Percentiles rank a stretch among this genome's conserved stretches.
phyloP scores from a whole-genome alignment of 2,329 filamentous ascomycete species.

The Paecilomyces niveus region DNA sequence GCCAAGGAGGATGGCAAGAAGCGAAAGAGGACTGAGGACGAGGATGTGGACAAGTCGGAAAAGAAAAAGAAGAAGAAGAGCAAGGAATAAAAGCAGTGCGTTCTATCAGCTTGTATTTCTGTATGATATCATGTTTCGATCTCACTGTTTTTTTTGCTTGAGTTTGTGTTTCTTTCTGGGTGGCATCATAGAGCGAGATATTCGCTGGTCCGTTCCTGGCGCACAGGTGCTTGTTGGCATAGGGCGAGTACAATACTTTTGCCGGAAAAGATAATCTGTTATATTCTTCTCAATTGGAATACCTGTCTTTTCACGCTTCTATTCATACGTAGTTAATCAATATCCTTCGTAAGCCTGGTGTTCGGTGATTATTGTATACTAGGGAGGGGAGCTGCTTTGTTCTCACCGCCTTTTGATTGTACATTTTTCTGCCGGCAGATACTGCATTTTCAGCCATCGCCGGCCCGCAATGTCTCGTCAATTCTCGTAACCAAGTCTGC shows the following conservation, averaged over 20 bases:
- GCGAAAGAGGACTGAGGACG: conserved; percentile 55
- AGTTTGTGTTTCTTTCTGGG: conserved; percentile 22
- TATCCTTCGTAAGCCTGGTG: background rate
- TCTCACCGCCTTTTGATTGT: background rate
- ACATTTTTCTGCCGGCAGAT: background rate
- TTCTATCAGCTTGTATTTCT: conserved; percentile 21
- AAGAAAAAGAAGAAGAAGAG: conserved; percentile 53
- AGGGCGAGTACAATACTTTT: conserved; percentile 14
- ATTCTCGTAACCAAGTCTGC: background rate
- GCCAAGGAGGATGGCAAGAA: conserved; percentile 59
- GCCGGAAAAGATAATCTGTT: conserved; percentile 13
- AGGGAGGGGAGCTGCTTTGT: background rate
- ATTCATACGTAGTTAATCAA: background rate
- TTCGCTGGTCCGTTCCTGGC: conserved; percentile 19
- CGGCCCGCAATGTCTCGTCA: background rate
- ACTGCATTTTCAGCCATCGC: background rate
- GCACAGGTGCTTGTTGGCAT: conserved; percentile 22
- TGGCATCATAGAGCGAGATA: conserved; percentile 23
- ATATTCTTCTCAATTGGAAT: conserved; percentile 1
- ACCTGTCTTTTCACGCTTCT: background rate
- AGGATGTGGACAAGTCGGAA: conserved; percentile 49
- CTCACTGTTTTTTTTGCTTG: conserved; percentile 20
- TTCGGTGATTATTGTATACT: background rate
- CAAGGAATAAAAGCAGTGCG: conserved; percentile 38
- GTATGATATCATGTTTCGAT: conserved; percentile 37